A percentile compares a stretch with the other conserved stretches of the same genome.
phyloP scores from a whole-genome alignment of 805 yeast species.

The Teunomyces panamensis region DNA sequence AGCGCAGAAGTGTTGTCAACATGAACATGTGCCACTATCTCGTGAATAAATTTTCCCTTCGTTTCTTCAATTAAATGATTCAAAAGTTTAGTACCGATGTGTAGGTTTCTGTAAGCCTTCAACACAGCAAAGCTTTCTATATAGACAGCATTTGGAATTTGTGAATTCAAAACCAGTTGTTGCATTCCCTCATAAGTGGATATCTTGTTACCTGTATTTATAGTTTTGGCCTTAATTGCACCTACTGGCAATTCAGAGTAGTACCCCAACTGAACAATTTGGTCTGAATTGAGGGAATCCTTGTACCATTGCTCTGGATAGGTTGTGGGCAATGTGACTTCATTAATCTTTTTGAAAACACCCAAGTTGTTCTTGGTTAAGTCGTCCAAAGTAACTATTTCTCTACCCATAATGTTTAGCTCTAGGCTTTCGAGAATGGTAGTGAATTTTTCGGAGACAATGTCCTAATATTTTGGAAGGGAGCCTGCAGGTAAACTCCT shows the following conservation, averaged over 20 bases:
- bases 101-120: slow-evolving; percentile 56
- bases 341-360: slow-evolving; percentile 54
- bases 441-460: not conserved
- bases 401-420: slow-evolving; percentile 32
- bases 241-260: slow-evolving; percentile 82
- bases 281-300: slow-evolving; percentile 45
- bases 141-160: slow-evolving; percentile 53
- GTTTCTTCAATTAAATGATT: slow-evolving; percentile 57
- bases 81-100: slow-evolving; percentile 61
- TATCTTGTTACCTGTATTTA: slow-evolving; percentile 42
- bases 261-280: slow-evolving; percentile 57
- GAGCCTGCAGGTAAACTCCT: no score
- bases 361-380: slow-evolving; percentile 60
- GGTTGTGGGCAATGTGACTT: slow-evolving; percentile 46
- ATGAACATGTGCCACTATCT: slow-evolving; percentile 54
- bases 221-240: slow-evolving; percentile 56
- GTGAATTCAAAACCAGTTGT: slow-evolving; percentile 17
- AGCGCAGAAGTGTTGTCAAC: slow-evolving; percentile 38
- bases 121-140: slow-evolving; percentile 69
- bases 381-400: slow-evolving; percentile 52
- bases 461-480: not conserved
- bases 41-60: slow-evolving; percentile 50
- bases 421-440: not conserved
- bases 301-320: slow-evolving; percentile 54
- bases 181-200: slow-evolving; percentile 20